Percentiles rank a stretch among this genome's conserved stretches.
Conservation (phyloP, 371 early-diverging fungal genomes). For the Neoconidiobolus thromboides region DNA sequence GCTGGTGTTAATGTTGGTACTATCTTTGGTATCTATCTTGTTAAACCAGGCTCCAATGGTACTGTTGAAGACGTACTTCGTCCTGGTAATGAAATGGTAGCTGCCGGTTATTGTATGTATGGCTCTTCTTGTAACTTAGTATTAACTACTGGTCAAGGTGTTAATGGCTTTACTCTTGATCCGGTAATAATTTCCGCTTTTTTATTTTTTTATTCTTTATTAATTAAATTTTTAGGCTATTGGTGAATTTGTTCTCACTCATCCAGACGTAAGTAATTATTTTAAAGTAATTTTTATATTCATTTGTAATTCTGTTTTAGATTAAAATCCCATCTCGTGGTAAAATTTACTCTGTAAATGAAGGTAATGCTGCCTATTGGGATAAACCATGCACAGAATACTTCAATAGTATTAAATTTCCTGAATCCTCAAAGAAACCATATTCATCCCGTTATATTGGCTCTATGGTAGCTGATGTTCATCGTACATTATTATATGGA, state of each 20-base stretch:
- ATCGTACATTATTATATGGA: conserved; percentile 90
- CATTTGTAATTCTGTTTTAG: conserved; percentile 12
- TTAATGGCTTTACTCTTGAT: conserved; percentile 93
- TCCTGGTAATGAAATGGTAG: conserved; percentile 83
- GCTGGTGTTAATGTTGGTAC: conserved; percentile 96
- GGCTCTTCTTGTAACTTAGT: conserved; percentile 72
- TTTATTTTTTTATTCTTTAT: not conserved
- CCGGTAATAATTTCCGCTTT: conserved; percentile 25
- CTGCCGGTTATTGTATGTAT: conserved; percentile 95
- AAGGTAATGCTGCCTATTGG: conserved; percentile 90
- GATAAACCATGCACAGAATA: conserved; percentile 75
- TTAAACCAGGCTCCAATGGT: conserved; percentile 22
- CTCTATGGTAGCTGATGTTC: conserved; percentile 97
- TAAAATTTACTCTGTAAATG: conserved; percentile 96
- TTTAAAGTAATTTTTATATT: not conserved
- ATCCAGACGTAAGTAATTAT: conserved; percentile 18
- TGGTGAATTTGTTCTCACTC: conserved; percentile 95
- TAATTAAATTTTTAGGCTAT: conserved; percentile 24
- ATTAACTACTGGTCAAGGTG: conserved; percentile 68
- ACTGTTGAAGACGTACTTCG: conserved; percentile 44
- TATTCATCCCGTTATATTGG: conserved; percentile 95
- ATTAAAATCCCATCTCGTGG: conserved; percentile 62
- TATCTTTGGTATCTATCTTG: conserved; percentile 91
- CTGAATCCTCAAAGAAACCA: conserved; percentile 55
- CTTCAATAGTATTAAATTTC: conserved; percentile 65